Evolutionary conservation across 2,329 filamentous ascomycete genomes (phyloP).

Genomic region (Diaporthe sp.): DNA sequence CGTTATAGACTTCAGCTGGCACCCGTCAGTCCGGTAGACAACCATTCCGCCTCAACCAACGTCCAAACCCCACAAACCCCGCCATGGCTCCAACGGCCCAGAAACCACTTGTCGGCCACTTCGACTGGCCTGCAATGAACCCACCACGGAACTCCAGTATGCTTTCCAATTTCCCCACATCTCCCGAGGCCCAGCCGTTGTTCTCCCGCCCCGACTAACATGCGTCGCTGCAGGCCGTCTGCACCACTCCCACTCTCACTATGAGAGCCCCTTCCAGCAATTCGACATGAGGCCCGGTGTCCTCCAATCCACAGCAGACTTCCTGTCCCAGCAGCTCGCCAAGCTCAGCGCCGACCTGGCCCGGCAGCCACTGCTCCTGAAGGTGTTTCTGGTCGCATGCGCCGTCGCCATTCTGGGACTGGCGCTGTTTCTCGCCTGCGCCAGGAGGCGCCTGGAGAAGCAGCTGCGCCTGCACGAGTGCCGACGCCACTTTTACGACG

Average conservation of each 20-base stretch:
- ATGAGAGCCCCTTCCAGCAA: slow-evolving; percentile 35
- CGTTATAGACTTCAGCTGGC: too few relatives aligned
- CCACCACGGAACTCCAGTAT: slow-evolving; percentile 13
- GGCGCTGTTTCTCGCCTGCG: not conserved
- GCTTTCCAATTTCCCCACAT: not conserved
- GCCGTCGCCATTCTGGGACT: not conserved
- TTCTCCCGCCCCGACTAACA: not conserved
- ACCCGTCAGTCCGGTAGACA: slow-evolving; percentile 1
- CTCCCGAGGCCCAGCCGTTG: too few relatives aligned
- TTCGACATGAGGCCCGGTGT: slow-evolving; percentile 15
- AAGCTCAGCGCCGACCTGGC: not conserved
- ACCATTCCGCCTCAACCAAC: not conserved
- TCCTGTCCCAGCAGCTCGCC: not conserved
- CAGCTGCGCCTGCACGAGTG: not conserved
- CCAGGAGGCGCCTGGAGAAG: not conserved
- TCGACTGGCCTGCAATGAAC: slow-evolving; percentile 8
- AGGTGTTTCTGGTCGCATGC: not conserved
- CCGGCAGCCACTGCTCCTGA: not conserved
- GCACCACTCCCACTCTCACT: slow-evolving; percentile 27
- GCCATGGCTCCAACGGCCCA: slow-evolving; percentile 27
- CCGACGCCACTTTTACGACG: not conserved
- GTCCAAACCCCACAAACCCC: not conserved
- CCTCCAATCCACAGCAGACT: not conserved
- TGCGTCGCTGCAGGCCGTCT: not conserved
- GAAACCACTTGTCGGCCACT: slow-evolving; percentile 30